Base-by-base conservation (phyloP, 345 rosid genomes). In the Salix caprea region DNA sequence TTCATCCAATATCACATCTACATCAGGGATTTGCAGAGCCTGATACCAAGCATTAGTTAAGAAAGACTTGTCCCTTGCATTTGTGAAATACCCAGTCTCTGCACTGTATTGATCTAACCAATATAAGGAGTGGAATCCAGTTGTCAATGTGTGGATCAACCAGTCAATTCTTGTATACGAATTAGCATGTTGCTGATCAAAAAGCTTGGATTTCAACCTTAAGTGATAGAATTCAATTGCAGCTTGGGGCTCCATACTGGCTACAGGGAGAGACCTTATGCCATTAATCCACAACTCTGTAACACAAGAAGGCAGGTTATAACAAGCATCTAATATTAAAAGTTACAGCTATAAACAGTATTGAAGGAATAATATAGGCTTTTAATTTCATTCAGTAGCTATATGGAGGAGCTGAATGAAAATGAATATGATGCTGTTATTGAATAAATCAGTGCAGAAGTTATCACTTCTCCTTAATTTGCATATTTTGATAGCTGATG, bases 151-250 rank as follows among this genome's bases (percentile, higher is more conserved):
- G 72, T 86, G 82, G 77, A 84, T 76, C 73, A 88, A 80, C 91
- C 91, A 86, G 80, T 88, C 88, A 61, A 79, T 72, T 83, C 91
- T 83, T 66, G 14, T 64, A 86, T 85, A 81, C 46, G 56, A 80
- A 82, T 50, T 76, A 50, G 80, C 61, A 79, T 86, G 73, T 21
- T 44, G 80, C 74, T 80, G 82, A 50, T 67, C 42, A n/a, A 86
- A 78, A 67, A 88, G 83, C 81, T 80, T 83, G 77, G 80, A 60
- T 72, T 88, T 86, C 81, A 83, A 74, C 72, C 83, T 76, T 15
- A 79, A 68, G 77, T 88, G 89, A 79, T 86, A 88, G 28, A 89
- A 81, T 67, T 88, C 91, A 56, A 88, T 81, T 62, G 91, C 88
- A 77, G 87, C 89, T 75, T 78, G 84, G 75, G 83, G 79, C 76